Conservation (phyloP, 345 rosid species). For the Gossypium longicalyx region DNA sequence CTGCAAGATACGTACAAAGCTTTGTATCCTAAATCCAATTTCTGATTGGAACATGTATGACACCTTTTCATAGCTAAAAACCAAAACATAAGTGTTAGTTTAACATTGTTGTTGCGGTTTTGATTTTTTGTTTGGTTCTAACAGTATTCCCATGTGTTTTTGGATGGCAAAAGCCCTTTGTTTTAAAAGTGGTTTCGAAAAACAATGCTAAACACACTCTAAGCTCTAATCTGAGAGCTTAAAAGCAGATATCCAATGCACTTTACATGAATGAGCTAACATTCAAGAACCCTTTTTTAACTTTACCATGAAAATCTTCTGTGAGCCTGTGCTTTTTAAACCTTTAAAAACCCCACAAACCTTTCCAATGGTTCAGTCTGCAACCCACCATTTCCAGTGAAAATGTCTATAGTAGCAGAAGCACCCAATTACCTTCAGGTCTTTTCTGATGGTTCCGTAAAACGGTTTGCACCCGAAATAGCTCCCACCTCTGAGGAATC, state of each 20-base stretch:
- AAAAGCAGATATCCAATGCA: not conserved
- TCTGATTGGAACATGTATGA: conserved; percentile 3
- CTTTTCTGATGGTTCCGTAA: conserved; percentile 48
- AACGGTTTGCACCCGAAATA: conserved; percentile 37
- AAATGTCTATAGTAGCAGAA: conserved; percentile 46
- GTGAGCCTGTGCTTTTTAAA: not conserved
- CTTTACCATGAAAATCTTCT: not conserved
- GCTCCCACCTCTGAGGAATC: conserved; percentile 31
- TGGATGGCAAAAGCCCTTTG: no score
- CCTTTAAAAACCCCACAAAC: not conserved
- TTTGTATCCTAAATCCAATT: conserved; percentile 9
- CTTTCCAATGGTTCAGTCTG: not conserved
- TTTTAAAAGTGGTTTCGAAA: no score
- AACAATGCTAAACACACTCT: no score
- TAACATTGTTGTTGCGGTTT: not conserved
- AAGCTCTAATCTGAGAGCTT: not conserved
- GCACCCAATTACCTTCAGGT: conserved; percentile 51
- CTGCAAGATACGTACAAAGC: not conserved
- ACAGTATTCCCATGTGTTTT: no score
- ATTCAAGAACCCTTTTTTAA: not conserved
- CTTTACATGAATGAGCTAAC: conserved; percentile 22
- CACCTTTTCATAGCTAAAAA: not conserved
- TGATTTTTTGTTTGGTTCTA: not conserved
- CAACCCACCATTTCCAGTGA: not conserved
- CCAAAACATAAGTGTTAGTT: not conserved